Evolutionary conservation across 2,329 filamentous ascomycete species (phyloP), one percentile per base, ranked within the genome.

Genomic region (Ophiostoma himal-ulmi): DNA sequence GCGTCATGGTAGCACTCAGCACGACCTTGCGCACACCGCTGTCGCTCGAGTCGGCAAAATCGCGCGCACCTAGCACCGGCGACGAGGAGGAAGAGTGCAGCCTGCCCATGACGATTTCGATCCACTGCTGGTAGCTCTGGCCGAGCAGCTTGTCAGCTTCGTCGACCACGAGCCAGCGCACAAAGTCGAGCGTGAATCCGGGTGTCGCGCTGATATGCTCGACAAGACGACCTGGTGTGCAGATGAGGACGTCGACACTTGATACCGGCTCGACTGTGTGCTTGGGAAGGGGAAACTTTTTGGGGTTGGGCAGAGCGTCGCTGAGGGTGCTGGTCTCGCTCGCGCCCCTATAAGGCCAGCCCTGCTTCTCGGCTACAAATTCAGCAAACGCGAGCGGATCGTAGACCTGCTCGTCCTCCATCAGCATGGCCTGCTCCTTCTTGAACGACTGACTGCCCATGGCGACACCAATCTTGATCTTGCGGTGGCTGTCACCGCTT

Each of bases 41-140:
- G 60, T 83, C 80, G 69, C 83, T 82, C 70, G 83, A 82, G 68
- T 85, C 82, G 30, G 82, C 82, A 73, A 85, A 84, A 74, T 87
- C 84, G 67, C 86, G 81, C 2, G 83, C 80, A 34, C 84, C 83
- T 74, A 83, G 83, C 1, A 81, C 78, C 60, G 82, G 14, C n/a
- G 52, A 13, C 8, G 60, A 4, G 82, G 2, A 78, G 78, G 20
- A 20, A 14, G 6, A 5, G 52, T 54, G 37, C 22, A 92, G 82
- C 64, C 82, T 81, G 20, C 89, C 86, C 76, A 92, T 89, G 7
- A 95, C 86, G 0, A 89, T 81, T 57, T 89, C 87, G 3, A 96
- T 83, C 94, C 94, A 97, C 76, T 94, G 91, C 77, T 97, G 94
- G 79, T 95, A 97, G 76, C 91, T 94, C 78, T 98, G 92, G 62